A percentile compares a stretch with the other conserved stretches of the same genome.
These are phyloP conservation scores for Gracilaria vermiculophylla DNA, from an alignment of 23 red algal species.

Conservation along the genomic window DNA sequence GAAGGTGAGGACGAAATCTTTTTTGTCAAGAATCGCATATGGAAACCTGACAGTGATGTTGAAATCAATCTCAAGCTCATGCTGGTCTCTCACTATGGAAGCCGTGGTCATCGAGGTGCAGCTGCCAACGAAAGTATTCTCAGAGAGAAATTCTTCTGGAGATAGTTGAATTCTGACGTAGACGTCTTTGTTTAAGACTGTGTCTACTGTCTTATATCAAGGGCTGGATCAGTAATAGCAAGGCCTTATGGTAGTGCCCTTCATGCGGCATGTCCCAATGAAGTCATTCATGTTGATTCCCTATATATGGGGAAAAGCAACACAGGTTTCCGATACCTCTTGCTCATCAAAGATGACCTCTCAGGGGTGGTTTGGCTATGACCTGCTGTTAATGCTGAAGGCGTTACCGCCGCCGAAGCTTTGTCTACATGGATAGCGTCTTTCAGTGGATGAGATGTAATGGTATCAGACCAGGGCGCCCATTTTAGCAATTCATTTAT, in stretches of 20 bases:
- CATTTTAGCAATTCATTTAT: neutral
- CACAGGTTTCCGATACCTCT: neutral
- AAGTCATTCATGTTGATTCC: conserved; percentile 45
- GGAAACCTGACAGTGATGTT: neutral
- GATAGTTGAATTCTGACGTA: neutral
- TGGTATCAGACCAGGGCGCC: neutral
- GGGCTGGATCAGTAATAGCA: neutral
- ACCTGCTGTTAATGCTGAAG: neutral
- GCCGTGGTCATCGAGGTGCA: conserved; percentile 5
- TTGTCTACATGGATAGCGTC: neutral
- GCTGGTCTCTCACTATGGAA: conserved; percentile 9
- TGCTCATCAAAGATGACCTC: conserved; percentile 22
- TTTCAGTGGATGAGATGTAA: neutral
- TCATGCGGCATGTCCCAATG: neutral
- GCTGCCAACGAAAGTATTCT: neutral
- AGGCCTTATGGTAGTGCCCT: neutral
- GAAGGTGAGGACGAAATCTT: neutral
- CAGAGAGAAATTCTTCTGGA: conserved; percentile 1
- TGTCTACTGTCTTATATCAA: neutral
- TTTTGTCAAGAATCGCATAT: conserved; percentile 3
- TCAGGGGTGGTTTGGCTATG: conserved; percentile 19
- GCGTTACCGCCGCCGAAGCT: neutral
- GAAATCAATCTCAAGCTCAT: neutral
- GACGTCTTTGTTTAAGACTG: neutral
- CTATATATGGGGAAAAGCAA: conserved; percentile 14